Evolutionary conservation across 2,329 filamentous ascomycete genomes (phyloP).

Genomic region (Annulohypoxylon truncatum): DNA sequence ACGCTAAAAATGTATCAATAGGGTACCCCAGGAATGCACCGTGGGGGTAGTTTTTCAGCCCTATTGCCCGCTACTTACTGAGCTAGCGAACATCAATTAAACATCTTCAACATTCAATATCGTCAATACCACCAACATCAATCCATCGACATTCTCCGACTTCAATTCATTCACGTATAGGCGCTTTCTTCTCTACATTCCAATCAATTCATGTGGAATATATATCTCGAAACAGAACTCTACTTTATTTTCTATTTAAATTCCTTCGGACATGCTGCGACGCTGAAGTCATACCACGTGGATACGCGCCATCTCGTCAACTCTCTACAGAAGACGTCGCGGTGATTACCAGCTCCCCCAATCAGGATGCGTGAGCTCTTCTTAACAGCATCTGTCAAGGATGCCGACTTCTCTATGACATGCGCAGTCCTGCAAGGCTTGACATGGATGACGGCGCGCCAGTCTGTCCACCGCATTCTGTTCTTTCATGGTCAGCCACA

Average conservation of each 20-base stretch:
- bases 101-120: not conserved
- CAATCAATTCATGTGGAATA: not conserved
- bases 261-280: not conserved
- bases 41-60: constrained; percentile 2
- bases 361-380: constrained; percentile 68
- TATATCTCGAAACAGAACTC: not conserved
- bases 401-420: constrained; percentile 61
- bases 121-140: not conserved
- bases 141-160: not conserved
- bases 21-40: not conserved
- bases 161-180: not conserved
- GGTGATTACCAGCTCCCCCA: not conserved
- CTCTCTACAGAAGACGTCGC: not conserved
- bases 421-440: constrained; percentile 67
- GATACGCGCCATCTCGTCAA: not conserved
- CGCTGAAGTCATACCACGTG: not conserved
- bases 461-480: constrained; percentile 62
- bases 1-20: not conserved
- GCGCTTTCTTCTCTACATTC: not conserved
- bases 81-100: not conserved
- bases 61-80: not conserved
- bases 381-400: constrained; percentile 64
- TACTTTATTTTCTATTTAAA: not conserved
- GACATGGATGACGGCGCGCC: constrained; percentile 66
- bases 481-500: constrained; percentile 63